Percentiles rank a stretch among this genome's conserved stretches.
phyloP scores from a whole-genome alignment of 306 rosid genomes.

The Calophaca sinica region DNA sequence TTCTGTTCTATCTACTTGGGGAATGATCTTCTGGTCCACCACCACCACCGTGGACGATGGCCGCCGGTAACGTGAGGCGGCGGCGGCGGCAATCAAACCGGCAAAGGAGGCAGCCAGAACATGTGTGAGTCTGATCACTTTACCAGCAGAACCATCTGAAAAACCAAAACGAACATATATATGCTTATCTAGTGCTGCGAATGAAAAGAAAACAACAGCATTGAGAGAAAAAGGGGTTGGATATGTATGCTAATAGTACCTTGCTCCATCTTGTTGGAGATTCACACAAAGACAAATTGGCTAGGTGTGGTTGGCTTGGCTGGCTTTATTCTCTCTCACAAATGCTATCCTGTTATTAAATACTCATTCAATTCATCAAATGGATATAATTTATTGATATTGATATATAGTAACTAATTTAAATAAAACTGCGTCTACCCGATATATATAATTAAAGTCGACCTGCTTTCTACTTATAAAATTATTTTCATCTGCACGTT shows the following conservation, averaged over 20 bases:
- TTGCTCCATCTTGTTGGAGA: constrained; percentile 9
- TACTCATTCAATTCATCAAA: no score
- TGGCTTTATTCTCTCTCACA: no score
- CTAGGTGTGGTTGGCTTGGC: no score
- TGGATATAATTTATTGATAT: no score
- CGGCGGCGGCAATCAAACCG: constrained; percentile 49
- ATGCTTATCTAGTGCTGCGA: background rate
- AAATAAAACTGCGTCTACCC: no score
- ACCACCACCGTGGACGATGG: constrained; percentile 5
- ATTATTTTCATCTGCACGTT: background rate
- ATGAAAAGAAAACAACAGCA: background rate
- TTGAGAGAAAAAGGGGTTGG: background rate
- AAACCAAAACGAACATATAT: background rate
- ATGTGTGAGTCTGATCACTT: constrained; percentile 38
- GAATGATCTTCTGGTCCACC: constrained; percentile 46
- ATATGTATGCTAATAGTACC: background rate
- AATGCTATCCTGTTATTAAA: no score
- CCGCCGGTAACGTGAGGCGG: constrained; percentile 31
- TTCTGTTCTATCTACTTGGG: constrained; percentile 51
- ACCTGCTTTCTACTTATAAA: background rate
- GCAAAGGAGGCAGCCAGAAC: constrained; percentile 60
- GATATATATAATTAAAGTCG: no score
- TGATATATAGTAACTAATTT: no score
- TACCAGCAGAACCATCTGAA: constrained; percentile 55
- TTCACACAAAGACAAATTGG: no score